These are phyloP conservation scores for Lachnellula willkommii DNA, from an alignment of 2,329 filamentous ascomycete genomes.

Conservation along the genomic window DNA sequence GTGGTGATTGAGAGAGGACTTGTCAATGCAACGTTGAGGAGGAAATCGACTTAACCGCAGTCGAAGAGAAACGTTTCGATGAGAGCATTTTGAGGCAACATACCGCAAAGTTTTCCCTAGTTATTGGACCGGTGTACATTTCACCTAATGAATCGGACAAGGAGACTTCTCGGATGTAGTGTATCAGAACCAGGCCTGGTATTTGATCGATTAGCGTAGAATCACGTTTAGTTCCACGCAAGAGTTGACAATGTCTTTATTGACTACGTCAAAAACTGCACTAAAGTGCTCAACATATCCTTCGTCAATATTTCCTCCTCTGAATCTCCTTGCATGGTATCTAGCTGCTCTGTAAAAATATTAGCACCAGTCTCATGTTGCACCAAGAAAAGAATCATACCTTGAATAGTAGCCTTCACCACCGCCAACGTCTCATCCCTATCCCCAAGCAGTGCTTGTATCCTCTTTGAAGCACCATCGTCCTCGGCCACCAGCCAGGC, in stretches of 20 bases:
- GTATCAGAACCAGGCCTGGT: not conserved
- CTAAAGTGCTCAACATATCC: constrained; percentile 61
- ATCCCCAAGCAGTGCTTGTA: constrained; percentile 60
- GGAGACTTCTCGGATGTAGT: not conserved
- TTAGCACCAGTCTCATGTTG: constrained; percentile 12
- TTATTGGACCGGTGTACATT: too few species aligned
- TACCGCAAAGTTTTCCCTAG: too few species aligned
- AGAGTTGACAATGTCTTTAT: not conserved
- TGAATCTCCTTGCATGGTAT: constrained; percentile 49
- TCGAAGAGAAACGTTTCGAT: too few species aligned
- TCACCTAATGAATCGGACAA: too few species aligned
- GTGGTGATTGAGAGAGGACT: too few species aligned
- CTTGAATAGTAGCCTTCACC: constrained; percentile 63
- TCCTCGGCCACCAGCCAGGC: constrained; percentile 94
- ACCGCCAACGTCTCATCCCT: constrained; percentile 59
- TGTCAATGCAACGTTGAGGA: too few species aligned
- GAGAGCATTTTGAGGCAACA: too few species aligned
- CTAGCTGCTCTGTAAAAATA: constrained; percentile 49
- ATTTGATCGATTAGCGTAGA: not conserved
- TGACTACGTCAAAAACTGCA: constrained; percentile 39
- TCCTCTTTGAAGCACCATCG: constrained; percentile 60
- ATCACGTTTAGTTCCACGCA: not conserved
- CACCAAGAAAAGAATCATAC: constrained; percentile 32
- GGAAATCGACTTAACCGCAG: too few species aligned
- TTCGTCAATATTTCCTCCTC: constrained; percentile 49